Evolutionary conservation across 352 stramenopile species (phyloP).

Genomic region (Peronosclerospora sorghi): DNA sequence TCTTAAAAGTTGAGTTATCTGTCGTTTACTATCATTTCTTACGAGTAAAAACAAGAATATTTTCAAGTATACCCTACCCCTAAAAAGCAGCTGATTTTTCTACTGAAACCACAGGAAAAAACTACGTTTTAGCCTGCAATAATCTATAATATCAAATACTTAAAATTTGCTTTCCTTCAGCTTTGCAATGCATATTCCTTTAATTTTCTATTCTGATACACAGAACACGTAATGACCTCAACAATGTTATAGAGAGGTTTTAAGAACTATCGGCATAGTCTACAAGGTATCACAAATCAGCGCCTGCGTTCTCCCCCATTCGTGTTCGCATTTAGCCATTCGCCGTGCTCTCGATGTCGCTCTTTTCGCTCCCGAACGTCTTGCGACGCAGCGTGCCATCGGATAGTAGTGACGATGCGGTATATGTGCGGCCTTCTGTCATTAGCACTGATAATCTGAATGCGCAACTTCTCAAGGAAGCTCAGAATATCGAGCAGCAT

Average conservation of each 20-base stretch:
- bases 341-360: constrained; percentile 36
- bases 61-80: not conserved
- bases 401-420: constrained; percentile 30
- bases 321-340: constrained; percentile 21
- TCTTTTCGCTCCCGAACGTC: constrained; percentile 70
- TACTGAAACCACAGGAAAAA: constrained; percentile 8
- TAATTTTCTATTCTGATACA: no score
- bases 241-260: constrained; percentile 1
- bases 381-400: constrained; percentile 47
- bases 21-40: no score
- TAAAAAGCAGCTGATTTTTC: constrained; percentile 14
- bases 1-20: no score
- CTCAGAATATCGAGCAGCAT: constrained; percentile 52
- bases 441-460: constrained; percentile 59
- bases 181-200: no score
- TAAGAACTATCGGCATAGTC: not conserved
- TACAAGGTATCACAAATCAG: no score
- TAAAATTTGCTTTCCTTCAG: no score
- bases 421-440: constrained; percentile 47
- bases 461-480: constrained; percentile 54
- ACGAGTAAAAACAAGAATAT: not conserved
- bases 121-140: not conserved
- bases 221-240: not conserved
- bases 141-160: not conserved
- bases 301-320: constrained; percentile 7